Conservation (phyloP, 257 asterid genomes). For the Rauvolfia tetraphylla region DNA sequence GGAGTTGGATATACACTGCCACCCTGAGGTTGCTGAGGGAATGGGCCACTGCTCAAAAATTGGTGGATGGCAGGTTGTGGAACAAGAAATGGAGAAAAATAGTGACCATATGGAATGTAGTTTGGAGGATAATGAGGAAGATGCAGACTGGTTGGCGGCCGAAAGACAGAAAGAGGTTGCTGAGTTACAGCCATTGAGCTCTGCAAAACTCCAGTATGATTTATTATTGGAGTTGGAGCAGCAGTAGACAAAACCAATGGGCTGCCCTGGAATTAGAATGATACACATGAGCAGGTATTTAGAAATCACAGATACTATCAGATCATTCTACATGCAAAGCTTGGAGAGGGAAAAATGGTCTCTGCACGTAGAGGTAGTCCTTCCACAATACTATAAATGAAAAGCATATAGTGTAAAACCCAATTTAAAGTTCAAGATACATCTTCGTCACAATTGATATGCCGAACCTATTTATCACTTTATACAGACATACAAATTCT, state of each 20-base stretch:
- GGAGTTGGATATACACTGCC: slow-evolving; percentile 63
- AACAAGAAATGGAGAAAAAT: slow-evolving; percentile 68
- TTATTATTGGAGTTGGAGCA: slow-evolving; percentile 74
- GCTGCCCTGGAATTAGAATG: slow-evolving; percentile 51
- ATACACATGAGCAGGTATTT: not conserved
- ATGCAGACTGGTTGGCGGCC: slow-evolving; percentile 83
- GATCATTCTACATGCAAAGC: not conserved
- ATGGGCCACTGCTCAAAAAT: slow-evolving; percentile 63
- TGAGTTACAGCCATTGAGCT: slow-evolving; percentile 57
- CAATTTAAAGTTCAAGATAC: not conserved
- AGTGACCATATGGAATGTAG: slow-evolving; percentile 73
- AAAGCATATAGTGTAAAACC: not conserved
- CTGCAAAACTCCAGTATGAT: slow-evolving; percentile 77
- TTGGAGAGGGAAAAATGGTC: not conserved
- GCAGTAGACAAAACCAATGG: slow-evolving; percentile 56
- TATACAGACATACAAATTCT: not conserved
- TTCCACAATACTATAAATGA: not conserved
- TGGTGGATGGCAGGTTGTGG: slow-evolving; percentile 80
- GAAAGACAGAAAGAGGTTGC: slow-evolving; percentile 66
- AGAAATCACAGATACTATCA: not conserved
- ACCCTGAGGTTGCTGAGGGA: slow-evolving; percentile 84
- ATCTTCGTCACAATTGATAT: not conserved
- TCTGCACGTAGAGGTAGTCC: not conserved
- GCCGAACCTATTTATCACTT: too few relatives aligned
- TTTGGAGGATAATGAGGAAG: slow-evolving; percentile 77